Base-by-base conservation (phyloP, 176 grass and related monocot species). In the barley (Hordeum vulgare) region DNA sequence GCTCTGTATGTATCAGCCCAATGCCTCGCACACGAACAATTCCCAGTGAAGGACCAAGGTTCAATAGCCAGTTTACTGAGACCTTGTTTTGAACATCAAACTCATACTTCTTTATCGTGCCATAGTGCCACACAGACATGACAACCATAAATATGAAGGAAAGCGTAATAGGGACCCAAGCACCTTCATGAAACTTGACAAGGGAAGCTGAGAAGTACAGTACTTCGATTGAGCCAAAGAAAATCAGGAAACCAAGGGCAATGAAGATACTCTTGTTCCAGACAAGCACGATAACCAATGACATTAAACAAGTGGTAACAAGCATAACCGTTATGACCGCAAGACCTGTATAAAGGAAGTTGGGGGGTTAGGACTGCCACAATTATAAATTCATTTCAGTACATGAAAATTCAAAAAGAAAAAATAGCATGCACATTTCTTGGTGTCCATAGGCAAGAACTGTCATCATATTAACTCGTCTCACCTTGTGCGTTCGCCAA, bases 81-180 rank as follows among this genome's bases (percentile, higher is more conserved):
- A 98, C 96, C 89, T 95, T 98, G 80, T 95, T 98, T 85, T 98
- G 93, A 69, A 98, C 89, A 81, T 98, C 96, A 0, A 94, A 98
- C 27, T 98, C 91, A 0, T 98, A 95, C 67, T 95, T 98, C 85
- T 95, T 92, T 45, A 93, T 90, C n/a, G 96, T 98, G n/a, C 96
- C 96, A 61, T 98, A 95, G 81, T 94, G 93, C 96, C 96, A 98
- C 8, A 93, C 90, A 74, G 82, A 95, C 96, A 95, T 98, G 61
- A 94, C 70, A 33, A 88, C 76, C 91, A 98, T 88, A 83, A 98
- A 91, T 53, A 98, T 83, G 74, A 92, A 89, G 58, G 96, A 90
- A 18, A 98, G 87, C 24, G 87, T 90, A 36, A 98, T 21, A 35
- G 96, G 91, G 4, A 95, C 93, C 96, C 96, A 98, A 28, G 93